Base-by-base conservation (phyloP, 1,284 basidiomycete species). In the Chalciporus sp. region DNA sequence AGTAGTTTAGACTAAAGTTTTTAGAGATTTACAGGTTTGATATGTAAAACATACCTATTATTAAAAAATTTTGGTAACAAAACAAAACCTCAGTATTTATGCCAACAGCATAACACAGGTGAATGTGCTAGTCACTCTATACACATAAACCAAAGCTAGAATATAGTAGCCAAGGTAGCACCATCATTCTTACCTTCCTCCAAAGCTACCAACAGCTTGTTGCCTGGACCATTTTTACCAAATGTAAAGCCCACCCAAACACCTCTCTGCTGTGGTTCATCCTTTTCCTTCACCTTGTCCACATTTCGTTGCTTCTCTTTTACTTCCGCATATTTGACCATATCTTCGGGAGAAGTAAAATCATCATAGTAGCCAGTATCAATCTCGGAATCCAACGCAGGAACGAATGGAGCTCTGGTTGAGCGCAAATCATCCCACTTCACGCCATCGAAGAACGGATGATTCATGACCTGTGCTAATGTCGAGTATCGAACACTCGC, bases 321-420 rank as follows among this genome's bases (percentile, higher is more conserved):
- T 7, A 99, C 97, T 73, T 99, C 97, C 33, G 92, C 90, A 67
- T 95, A 96, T 76, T 99, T 98, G 46, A 94, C 95, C 95, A 99
- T 98, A 71, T 99, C 97, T 61, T 95, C 94, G 8, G 83, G 78
- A 23, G 84, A 90, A 26, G 88, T 89, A 72, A 98, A 99, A 71
- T 98, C 95, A 72, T 99, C 97, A 78, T 98, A 99, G 77, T 99
- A 99, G 11, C 95, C 96, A 1, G 95, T 95, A 71, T 98, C 97
- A 56, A 93, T 83, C 64, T 99, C 97, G 19, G 88, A 92, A 68
- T 98, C 95, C 35, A 99, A 84, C 10, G 94, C 90, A 19, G 97
- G 97, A 5, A 99, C 91, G 72, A 98, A 99, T 0, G 97, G 97
- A 12, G 97, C 90, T n/a, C 82, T 82, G 26, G 85, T 80, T 17